Evolutionary conservation across 164 flowering plant genomes (phyloP).

Genomic region (Piper longum): DNA sequence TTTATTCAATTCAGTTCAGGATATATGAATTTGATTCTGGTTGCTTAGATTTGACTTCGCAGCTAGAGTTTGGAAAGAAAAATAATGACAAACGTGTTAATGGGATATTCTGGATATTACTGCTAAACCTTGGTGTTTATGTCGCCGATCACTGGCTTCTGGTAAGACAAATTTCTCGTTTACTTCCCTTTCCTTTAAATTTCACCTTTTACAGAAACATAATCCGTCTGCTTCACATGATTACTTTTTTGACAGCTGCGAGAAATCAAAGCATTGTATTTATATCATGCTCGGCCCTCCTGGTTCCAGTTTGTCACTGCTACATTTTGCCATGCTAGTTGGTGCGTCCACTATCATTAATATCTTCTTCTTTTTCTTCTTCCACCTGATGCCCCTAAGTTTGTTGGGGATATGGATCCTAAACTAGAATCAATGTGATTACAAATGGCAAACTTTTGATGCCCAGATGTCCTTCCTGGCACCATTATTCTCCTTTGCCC

Average conservation of each 20-base stretch:
- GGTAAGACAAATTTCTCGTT: slow-evolving; percentile 21
- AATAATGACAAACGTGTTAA: slow-evolving; percentile 55
- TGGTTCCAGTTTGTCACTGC: slow-evolving; percentile 97
- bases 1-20: too few species aligned
- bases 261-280: slow-evolving; percentile 47
- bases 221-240: neutral
- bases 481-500: neutral
- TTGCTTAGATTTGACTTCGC: slow-evolving; percentile 54
- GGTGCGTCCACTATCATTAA: slow-evolving; percentile 37
- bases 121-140: slow-evolving; percentile 66
- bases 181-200: neutral
- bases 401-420: too few species aligned
- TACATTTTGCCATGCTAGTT: slow-evolving; percentile 90
- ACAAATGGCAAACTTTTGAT: too few species aligned
- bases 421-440: too few species aligned
- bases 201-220: neutral
- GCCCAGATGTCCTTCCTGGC: neutral
- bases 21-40: slow-evolving; percentile 6
- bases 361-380: neutral
- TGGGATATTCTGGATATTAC: slow-evolving; percentile 85
- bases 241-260: slow-evolving; percentile 29
- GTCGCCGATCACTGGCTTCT: slow-evolving; percentile 78
- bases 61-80: slow-evolving; percentile 59
- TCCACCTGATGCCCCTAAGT: too few species aligned
- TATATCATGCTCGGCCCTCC: slow-evolving; percentile 66